Percentiles rank a stretch among this genome's conserved stretches.
Conservation (phyloP, 139 green algal genomes). For the Chlamydomonas applanata region DNA sequence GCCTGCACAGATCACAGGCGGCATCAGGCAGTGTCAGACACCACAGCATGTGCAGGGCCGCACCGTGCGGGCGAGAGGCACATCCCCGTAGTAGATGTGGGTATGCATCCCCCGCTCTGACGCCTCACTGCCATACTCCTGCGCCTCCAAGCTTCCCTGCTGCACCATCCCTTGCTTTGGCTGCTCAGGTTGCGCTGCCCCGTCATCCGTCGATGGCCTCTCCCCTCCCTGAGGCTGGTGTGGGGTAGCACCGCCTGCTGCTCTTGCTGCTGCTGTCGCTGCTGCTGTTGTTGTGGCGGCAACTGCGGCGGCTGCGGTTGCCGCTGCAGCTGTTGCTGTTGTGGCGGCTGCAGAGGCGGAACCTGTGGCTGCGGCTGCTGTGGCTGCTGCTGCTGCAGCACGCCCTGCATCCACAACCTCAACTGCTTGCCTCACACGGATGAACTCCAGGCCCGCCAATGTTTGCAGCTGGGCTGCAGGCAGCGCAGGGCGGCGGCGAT, state of each 20-base stretch:
- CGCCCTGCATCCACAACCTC: neutral
- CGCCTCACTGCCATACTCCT: neutral
- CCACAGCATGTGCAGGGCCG: neutral
- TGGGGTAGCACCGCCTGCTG: no score
- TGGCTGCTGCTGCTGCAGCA: neutral
- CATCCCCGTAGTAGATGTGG: constrained; percentile 4
- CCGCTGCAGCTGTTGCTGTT: neutral
- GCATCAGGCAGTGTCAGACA: no score
- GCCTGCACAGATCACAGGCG: no score
- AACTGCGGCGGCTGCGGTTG: neutral
- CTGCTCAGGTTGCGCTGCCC: no score
- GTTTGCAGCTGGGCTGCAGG: constrained; percentile 5
- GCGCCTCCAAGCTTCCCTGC: no score
- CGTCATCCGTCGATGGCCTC: no score
- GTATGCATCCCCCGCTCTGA: neutral
- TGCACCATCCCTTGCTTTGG: no score
- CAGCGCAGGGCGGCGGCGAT: neutral
- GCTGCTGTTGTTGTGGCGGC: no score
- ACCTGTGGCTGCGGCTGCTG: neutral
- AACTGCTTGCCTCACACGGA: neutral
- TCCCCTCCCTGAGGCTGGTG: no score
- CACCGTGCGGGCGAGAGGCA: neutral
- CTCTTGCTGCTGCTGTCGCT: no score
- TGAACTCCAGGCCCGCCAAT: constrained; percentile 3
- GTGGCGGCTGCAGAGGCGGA: neutral